A percentile compares a stretch with the other conserved stretches of the same genome.
Evolutionary conservation across 176 grass and related monocot genomes (phyloP).

Genomic region (Alloteropsis semialata): DNA sequence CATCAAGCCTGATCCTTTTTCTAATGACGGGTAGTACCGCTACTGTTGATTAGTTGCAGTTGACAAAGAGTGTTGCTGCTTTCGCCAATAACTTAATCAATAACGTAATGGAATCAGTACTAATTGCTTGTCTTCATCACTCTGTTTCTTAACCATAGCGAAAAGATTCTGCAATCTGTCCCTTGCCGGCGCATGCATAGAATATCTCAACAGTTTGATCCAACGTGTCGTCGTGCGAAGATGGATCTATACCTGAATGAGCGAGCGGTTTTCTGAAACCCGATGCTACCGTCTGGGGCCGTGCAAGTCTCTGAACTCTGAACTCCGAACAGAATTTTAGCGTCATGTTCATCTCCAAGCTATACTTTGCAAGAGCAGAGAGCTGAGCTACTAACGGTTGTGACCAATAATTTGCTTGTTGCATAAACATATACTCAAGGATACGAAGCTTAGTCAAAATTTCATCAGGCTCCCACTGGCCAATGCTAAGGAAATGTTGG

Average conservation of each 20-base stretch:
- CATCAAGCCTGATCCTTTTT: not conserved
- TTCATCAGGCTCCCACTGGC: not conserved
- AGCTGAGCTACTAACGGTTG: not conserved
- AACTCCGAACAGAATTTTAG: too few species aligned
- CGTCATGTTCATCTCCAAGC: not conserved
- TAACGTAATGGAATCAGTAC: too few species aligned
- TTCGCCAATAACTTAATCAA: not conserved
- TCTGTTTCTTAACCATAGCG: not conserved
- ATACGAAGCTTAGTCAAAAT: not conserved
- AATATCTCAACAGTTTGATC: not conserved
- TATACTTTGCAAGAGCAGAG: not conserved
- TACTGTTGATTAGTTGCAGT: not conserved
- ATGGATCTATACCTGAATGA: constrained; percentile 1
- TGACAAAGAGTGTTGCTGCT: not conserved
- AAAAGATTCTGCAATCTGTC: not conserved
- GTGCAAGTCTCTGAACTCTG: too few species aligned
- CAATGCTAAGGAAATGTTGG: not conserved
- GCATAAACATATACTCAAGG: not conserved
- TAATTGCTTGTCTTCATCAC: too few species aligned
- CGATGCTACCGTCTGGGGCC: not conserved
- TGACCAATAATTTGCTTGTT: not conserved
- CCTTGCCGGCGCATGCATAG: not conserved
- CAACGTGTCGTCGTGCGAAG: not conserved
- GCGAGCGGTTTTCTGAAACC: not conserved
- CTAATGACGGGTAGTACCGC: not conserved